These are phyloP conservation scores for Penicillium sp. DNA, from an alignment of 2,329 filamentous ascomycete genomes.

Conservation along the genomic window DNA sequence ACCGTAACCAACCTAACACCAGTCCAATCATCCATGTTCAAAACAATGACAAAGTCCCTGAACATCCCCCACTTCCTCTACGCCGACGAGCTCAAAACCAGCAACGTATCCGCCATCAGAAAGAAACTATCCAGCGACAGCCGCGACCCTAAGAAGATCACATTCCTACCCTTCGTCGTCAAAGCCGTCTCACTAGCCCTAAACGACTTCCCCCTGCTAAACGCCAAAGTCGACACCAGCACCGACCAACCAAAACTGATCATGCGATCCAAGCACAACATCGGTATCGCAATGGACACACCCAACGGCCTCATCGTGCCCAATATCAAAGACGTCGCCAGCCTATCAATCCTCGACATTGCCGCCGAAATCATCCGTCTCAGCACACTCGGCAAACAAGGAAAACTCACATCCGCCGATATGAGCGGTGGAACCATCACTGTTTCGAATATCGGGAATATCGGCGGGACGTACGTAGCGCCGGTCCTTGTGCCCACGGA, in stretches of 20 bases:
- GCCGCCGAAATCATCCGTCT: slow-evolving; percentile 71
- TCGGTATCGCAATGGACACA: slow-evolving; percentile 93
- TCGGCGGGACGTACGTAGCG: slow-evolving; percentile 86
- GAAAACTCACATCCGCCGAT: slow-evolving; percentile 70
- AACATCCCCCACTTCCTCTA: slow-evolving; percentile 94
- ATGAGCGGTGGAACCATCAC: slow-evolving; percentile 87
- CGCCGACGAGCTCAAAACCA: slow-evolving; percentile 82
- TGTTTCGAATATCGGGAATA: slow-evolving; percentile 91
- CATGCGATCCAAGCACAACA: slow-evolving; percentile 82
- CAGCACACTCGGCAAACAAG: slow-evolving; percentile 66
- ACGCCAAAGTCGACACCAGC: slow-evolving; percentile 69
- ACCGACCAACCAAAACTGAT: slow-evolving; percentile 68
- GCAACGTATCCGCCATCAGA: slow-evolving; percentile 67
- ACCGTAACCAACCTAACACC: slow-evolving; percentile 65
- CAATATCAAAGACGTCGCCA: slow-evolving; percentile 78
- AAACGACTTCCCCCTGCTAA: slow-evolving; percentile 76
- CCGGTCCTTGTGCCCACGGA: slow-evolving; percentile 88
- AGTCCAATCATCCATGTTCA: slow-evolving; percentile 92
- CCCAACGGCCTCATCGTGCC: slow-evolving; percentile 83
- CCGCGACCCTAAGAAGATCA: slow-evolving; percentile 60
- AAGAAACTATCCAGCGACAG: slow-evolving; percentile 64
- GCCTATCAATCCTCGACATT: slow-evolving; percentile 71
- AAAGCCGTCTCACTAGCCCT: slow-evolving; percentile 89
- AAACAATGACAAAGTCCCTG: slow-evolving; percentile 88
- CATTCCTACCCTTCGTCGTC: slow-evolving; percentile 89